phyloP scores from a whole-genome alignment of 2,329 filamentous ascomycete species.

The Dothideomycetes sp. region DNA sequence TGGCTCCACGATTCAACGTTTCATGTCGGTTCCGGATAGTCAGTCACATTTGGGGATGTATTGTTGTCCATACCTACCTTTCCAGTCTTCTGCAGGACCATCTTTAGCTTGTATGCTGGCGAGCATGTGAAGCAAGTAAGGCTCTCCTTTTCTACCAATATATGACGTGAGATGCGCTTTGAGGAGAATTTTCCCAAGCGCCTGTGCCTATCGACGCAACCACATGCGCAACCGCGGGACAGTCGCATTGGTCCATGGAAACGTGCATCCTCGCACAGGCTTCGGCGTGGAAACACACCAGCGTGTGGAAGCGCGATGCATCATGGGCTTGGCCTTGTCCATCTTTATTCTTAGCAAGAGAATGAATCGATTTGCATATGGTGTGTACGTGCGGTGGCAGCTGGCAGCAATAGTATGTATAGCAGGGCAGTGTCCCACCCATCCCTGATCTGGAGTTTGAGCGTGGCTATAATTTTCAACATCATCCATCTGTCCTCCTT shows the following conservation, averaged over 20 bases:
- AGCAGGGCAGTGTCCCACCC: not conserved
- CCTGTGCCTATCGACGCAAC: conserved; percentile 5
- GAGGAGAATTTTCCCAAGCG: conserved; percentile 9
- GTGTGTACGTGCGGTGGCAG: not conserved
- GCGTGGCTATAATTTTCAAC: no score
- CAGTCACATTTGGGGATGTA: no score
- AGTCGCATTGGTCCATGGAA: conserved; percentile 7
- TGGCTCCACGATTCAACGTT: conserved; percentile 8
- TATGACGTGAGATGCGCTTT: conserved; percentile 3
- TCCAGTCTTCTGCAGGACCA: no score
- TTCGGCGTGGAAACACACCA: conserved; percentile 11
- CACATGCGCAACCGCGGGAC: conserved; percentile 7
- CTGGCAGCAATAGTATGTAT: conserved; percentile 6
- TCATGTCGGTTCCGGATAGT: conserved; percentile 10
- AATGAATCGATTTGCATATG: conserved; percentile 3
- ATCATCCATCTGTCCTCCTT: no score
- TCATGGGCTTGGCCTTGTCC: conserved; percentile 5
- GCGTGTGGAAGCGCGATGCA: no score
- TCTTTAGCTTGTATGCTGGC: no score
- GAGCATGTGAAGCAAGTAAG: no score
- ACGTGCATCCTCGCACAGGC: conserved; percentile 13
- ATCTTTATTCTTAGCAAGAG: conserved; percentile 10
- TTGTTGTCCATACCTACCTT: no score
- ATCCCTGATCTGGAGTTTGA: no score
- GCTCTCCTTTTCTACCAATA: no score